Evolutionary conservation across 1,284 basidiomycete species (phyloP).

Genomic region (Cryptococcus floricola): DNA sequence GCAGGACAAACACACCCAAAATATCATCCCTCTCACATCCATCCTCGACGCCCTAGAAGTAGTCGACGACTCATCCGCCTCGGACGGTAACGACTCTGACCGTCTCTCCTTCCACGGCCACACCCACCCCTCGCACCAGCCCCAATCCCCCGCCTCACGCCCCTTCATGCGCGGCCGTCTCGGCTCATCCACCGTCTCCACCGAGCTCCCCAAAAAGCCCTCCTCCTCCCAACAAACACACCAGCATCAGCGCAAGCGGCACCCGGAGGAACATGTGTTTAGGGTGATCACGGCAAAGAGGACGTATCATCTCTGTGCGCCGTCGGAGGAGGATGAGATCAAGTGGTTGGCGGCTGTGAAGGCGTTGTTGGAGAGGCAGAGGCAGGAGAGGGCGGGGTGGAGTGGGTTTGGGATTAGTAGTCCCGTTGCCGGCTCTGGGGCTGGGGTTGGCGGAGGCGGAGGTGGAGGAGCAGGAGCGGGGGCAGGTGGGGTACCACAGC

Average conservation of each 20-base stretch:
- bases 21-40: conserved; percentile 75
- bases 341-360: conserved; percentile 94
- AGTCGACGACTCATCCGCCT: conserved; percentile 15
- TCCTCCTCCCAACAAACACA: not conserved
- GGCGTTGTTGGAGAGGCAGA: conserved; percentile 61
- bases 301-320: conserved; percentile 83
- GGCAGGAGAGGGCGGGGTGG: conserved; percentile 29
- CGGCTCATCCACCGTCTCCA: not conserved
- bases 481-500: not conserved
- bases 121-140: conserved; percentile 5
- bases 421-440: not conserved
- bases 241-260: not conserved
- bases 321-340: conserved; percentile 96
- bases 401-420: not conserved
- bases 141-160: conserved; percentile 7
- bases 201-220: not conserved
- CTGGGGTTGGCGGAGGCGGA: not conserved
- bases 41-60: conserved; percentile 93
- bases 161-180: conserved; percentile 12
- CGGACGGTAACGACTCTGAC: conserved; percentile 34
- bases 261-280: conserved; percentile 63
- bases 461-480: conserved; percentile 1
- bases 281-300: conserved; percentile 95
- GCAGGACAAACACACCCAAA: conserved; percentile 81
- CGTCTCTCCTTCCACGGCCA: conserved; percentile 9